phyloP scores from a whole-genome alignment of 2,329 filamentous ascomycete genomes.

The Diaporthe vaccinii region DNA sequence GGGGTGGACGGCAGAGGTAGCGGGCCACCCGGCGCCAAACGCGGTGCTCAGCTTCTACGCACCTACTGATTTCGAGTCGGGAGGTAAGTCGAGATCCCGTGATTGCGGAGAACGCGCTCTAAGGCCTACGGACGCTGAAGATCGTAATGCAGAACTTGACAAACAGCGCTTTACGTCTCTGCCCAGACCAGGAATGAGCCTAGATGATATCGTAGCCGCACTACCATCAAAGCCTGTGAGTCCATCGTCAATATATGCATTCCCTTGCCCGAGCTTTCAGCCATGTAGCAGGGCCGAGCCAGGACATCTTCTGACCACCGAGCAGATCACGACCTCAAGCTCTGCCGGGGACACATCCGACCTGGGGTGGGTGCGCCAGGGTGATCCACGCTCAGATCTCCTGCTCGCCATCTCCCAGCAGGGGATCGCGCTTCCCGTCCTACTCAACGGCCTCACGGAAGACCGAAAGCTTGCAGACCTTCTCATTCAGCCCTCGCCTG shows the following conservation, averaged over 20 bases:
- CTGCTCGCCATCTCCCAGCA: slow-evolving; percentile 30
- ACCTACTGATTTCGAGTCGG: background rate
- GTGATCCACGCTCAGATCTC: background rate
- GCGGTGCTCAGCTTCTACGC: background rate
- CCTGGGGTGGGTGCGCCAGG: background rate
- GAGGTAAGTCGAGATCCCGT: background rate
- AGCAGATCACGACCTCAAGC: too few species aligned
- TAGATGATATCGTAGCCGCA: too few species aligned
- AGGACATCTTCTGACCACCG: too few species aligned
- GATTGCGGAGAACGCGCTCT: too few species aligned
- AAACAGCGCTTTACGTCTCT: background rate
- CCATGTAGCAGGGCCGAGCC: too few species aligned
- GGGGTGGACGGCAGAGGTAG: slow-evolving; percentile 52
- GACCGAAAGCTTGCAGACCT: background rate
- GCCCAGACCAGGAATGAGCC: too few species aligned
- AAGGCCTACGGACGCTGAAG: too few species aligned
- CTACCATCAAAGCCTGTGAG: too few species aligned
- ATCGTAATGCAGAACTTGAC: background rate
- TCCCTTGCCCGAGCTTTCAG: too few species aligned
- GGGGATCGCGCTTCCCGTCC: slow-evolving; percentile 50
- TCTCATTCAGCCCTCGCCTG: background rate
- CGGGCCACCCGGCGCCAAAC: background rate
- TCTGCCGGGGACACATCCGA: too few species aligned
- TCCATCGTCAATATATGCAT: too few species aligned
- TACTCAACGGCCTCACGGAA: background rate